Conservation (phyloP, 768 basidiomycete species). For the Cystobasidium tubakii region DNA sequence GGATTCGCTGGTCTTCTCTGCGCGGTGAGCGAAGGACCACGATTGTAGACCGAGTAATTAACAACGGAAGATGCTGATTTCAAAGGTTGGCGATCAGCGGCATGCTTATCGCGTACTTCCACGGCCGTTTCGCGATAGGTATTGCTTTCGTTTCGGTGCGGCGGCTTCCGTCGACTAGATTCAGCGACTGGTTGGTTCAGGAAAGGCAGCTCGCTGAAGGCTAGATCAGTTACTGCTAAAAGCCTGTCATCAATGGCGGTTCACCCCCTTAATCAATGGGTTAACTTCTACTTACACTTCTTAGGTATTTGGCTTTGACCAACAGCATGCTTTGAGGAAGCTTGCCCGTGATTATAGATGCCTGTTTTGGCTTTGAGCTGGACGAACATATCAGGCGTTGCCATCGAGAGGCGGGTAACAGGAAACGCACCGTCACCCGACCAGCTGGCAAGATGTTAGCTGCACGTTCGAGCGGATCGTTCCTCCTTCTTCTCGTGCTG, state of each 20-base stretch:
- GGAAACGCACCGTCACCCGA: constrained; percentile 8
- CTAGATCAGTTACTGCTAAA: constrained; percentile 20
- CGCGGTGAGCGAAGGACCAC: background rate
- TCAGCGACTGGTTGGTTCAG: background rate
- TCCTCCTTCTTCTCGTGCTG: background rate
- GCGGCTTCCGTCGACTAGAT: background rate
- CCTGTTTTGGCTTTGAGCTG: constrained; percentile 31
- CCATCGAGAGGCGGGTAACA: no score
- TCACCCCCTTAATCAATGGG: background rate
- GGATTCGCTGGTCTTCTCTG: background rate
- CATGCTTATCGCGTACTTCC: no score
- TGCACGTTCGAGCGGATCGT: constrained; percentile 18
- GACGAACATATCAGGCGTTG: background rate
- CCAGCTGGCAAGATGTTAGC: constrained; percentile 6
- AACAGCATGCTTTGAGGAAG: background rate
- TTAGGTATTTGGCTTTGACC: background rate
- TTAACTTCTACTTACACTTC: background rate
- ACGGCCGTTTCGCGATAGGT: no score
- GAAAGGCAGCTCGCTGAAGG: constrained; percentile 24
- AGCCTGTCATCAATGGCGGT: background rate
- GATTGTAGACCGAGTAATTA: no score
- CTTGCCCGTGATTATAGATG: constrained; percentile 26
- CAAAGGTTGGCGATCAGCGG: no score
- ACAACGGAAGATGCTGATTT: no score
- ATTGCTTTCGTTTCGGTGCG: background rate